A percentile compares a stretch with the other conserved stretches of the same genome.
phyloP scores from a whole-genome alignment of 2,329 filamentous ascomycete genomes.

The Calonectria fujianensis region DNA sequence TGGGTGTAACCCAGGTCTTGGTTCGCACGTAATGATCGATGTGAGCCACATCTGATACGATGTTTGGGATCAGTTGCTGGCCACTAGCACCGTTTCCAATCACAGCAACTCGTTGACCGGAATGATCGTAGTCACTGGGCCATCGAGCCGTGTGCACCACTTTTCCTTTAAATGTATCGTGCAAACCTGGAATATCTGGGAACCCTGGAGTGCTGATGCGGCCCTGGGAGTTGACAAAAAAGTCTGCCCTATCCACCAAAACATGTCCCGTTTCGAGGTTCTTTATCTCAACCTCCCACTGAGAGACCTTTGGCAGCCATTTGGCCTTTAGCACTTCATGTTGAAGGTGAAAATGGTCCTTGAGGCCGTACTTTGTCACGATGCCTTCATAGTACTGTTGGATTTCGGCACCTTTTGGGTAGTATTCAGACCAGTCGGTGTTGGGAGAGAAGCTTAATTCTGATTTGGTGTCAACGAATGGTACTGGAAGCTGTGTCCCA shows the following conservation, averaged over 20 bases:
- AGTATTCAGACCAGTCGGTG: conserved; percentile 18
- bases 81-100: conserved; percentile 20
- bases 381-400: conserved; percentile 11
- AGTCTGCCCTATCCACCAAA: neutral
- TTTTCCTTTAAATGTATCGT: neutral
- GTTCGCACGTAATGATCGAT: conserved; percentile 15
- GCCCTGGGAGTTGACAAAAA: conserved; percentile 15
- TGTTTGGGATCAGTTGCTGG: conserved; percentile 8
- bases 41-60: neutral
- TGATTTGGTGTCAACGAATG: neutral
- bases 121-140: neutral
- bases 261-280: neutral
- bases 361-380: neutral
- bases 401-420: conserved; percentile 14
- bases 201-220: conserved; percentile 2
- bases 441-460: conserved; percentile 16
- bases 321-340: conserved; percentile 7
- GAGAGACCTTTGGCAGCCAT: conserved; percentile 1
- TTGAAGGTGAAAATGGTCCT: neutral
- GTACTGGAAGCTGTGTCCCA: neutral
- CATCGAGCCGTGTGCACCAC: conserved; percentile 5
- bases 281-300: conserved; percentile 1
- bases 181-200: conserved; percentile 1
- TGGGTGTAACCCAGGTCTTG: conserved; percentile 16
- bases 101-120: neutral